Evolutionary conservation across 768 basidiomycete species (phyloP).

Genomic region (Russula griseocarnosa): DNA sequence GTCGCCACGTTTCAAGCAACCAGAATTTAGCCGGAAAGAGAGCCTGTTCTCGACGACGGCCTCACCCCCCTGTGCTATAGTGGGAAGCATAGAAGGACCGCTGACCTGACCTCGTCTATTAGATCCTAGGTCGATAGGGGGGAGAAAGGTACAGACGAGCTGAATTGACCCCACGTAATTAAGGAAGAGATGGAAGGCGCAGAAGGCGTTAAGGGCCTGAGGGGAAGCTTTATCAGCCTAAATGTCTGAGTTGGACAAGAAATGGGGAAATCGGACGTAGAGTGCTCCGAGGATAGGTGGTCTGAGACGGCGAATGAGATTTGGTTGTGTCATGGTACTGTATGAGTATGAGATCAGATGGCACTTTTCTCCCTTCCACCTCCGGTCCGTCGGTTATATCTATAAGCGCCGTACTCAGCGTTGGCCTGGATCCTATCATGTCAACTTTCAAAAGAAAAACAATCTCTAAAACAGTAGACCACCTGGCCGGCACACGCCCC

Average conservation of each 20-base stretch:
- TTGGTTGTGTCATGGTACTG: constrained; percentile 5
- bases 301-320: constrained; percentile 16
- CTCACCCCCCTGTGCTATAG: constrained; percentile 57
- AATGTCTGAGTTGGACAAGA: constrained; percentile 11
- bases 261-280: constrained; percentile 17
- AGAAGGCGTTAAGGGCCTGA: constrained; percentile 45
- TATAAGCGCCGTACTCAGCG: background rate
- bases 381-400: background rate
- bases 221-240: constrained; percentile 36
- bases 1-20: constrained; percentile 64
- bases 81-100: constrained; percentile 82
- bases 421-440: constrained; percentile 39
- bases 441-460: constrained; percentile 77
- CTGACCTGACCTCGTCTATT: constrained; percentile 44
- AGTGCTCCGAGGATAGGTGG: constrained; percentile 19
- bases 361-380: background rate
- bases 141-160: constrained; percentile 37
- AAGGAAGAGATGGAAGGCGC: constrained; percentile 58
- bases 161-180: constrained; percentile 58
- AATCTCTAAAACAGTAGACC: constrained; percentile 42
- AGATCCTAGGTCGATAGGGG: background rate
- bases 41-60: constrained; percentile 59
- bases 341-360: background rate
- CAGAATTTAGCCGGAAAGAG: constrained; percentile 49
- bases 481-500: constrained; percentile 51